Conservation (phyloP, 2,329 filamentous ascomycete species). For the Epichloe aotearoae region DNA sequence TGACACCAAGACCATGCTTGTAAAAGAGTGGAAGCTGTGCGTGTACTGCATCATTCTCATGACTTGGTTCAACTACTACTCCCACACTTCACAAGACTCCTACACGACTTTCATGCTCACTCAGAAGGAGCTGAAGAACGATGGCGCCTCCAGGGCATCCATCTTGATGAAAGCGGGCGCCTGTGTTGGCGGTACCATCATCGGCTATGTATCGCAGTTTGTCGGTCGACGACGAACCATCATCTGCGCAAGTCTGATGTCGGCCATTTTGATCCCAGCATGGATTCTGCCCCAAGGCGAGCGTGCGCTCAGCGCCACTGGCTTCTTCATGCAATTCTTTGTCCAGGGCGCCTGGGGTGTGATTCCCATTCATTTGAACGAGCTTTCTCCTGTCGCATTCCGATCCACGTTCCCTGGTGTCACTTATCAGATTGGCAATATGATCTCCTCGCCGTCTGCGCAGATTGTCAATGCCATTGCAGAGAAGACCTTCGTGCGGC, state of each 20-base stretch:
- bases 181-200: slow-evolving; percentile 57
- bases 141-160: slow-evolving; percentile 55
- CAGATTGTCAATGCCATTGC: slow-evolving; percentile 68
- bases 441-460: slow-evolving; percentile 57
- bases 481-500: slow-evolving; percentile 45
- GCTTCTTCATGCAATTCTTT: slow-evolving; percentile 59
- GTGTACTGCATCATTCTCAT: slow-evolving; percentile 67
- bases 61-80: slow-evolving; percentile 66
- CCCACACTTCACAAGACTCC: slow-evolving; percentile 67
- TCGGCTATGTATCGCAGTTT: slow-evolving; percentile 65
- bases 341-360: slow-evolving; percentile 55
- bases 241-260: slow-evolving; percentile 44
- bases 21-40: slow-evolving; percentile 61
- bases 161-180: slow-evolving; percentile 72
- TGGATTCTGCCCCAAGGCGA: slow-evolving; percentile 56
- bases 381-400: slow-evolving; percentile 57
- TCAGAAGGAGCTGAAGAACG: slow-evolving; percentile 55
- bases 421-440: slow-evolving; percentile 63
- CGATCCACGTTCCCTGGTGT: slow-evolving; percentile 58
- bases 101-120: slow-evolving; percentile 71
- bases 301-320: slow-evolving; percentile 44
- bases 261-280: slow-evolving; percentile 50
- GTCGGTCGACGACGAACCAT: slow-evolving; percentile 60
- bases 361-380: slow-evolving; percentile 61
- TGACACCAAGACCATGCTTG: slow-evolving; percentile 56